Conservation (phyloP, 2,329 filamentous ascomycete genomes). For the Penicillium rolfsii region DNA sequence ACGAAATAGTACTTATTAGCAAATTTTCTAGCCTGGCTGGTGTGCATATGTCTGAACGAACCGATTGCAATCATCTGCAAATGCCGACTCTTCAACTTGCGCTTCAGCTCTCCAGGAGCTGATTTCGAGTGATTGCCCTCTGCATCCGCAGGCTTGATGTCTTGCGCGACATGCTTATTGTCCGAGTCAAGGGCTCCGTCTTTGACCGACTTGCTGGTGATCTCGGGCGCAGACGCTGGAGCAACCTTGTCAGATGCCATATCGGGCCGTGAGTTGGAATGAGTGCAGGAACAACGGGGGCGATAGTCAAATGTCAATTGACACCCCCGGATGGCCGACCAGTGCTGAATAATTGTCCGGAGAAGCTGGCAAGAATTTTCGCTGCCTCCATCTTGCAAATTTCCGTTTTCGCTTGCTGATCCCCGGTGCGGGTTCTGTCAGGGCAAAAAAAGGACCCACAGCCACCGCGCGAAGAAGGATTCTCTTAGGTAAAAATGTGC, state of each 20-base stretch:
- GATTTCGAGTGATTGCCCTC: slow-evolving; percentile 23
- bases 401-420: slow-evolving; percentile 23
- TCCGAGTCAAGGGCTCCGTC: slow-evolving; percentile 19
- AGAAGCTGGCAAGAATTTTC: slow-evolving; percentile 14
- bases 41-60: slow-evolving; percentile 8
- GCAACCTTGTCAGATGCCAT: slow-evolving; percentile 23
- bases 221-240: slow-evolving; percentile 2
- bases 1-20: slow-evolving; percentile 10
- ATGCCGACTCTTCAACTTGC: slow-evolving; percentile 30
- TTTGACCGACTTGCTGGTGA: slow-evolving; percentile 16
- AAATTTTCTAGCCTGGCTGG: background rate
- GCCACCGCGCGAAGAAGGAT: slow-evolving; percentile 16
- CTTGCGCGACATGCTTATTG: slow-evolving; percentile 19
- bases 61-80: slow-evolving; percentile 33
- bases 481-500: slow-evolving; percentile 28
- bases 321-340: background rate
- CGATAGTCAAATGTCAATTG: background rate
- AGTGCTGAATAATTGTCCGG: background rate
- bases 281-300: background rate
- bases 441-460: slow-evolving; percentile 12
- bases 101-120: slow-evolving; percentile 28
- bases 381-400: slow-evolving; percentile 12
- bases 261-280: background rate
- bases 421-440: slow-evolving; percentile 13
- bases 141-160: slow-evolving; percentile 23